Base-by-base conservation (phyloP, 768 basidiomycete species). In the Pleurotus giganteus region DNA sequence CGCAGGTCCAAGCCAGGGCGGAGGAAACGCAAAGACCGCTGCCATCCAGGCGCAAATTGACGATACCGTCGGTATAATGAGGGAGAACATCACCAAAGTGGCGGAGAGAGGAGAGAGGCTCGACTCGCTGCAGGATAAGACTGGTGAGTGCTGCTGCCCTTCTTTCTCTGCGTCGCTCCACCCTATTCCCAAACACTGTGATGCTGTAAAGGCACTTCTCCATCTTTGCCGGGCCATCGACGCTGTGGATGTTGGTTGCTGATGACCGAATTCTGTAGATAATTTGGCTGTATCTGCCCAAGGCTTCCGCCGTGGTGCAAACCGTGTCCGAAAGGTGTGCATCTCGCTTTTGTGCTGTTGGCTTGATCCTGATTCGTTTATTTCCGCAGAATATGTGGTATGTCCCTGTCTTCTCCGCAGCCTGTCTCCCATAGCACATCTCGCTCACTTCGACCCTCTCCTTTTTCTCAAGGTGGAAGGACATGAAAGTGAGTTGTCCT, bases 241-340 rank as follows among this genome's bases (percentile, higher is more conserved):
- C 34, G 7, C 13, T 26, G 47, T 44, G 5, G 15, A 32, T 12
- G 34, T 49, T 6, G 34, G 41, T 8, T 5, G 26, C 21, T 36
- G 8, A 8, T 37, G 37, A 19, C 15, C 28, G 15, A 27, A 9
- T 13, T 15, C 51, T 54, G 49, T 42, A 97, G 97, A 99, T 73
- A 97, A 89, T 67, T 83, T 99, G 54, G 96, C 97, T 27, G 91
- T 96, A 37, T 97, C 94, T 23, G 97, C 97, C n/a, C 96, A 99
- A 75, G 94, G 94, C 24, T 99, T 99, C 85, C 87, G 94, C 58
- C 83, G 94, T 60, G 95, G 97, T 61, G 97, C 97, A 50, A 98
- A 98, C 75, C 82, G 92, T 57, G 97, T 99, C 51, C 86, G 97
- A 70, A 99, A 98, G 84, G 93, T 94, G 65, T 61, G 84, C 78